A percentile compares a stretch with the other conserved stretches of the same genome.
phyloP scores from a whole-genome alignment of 495 filamentous ascomycete genomes.

The Penicillium coffeae region DNA sequence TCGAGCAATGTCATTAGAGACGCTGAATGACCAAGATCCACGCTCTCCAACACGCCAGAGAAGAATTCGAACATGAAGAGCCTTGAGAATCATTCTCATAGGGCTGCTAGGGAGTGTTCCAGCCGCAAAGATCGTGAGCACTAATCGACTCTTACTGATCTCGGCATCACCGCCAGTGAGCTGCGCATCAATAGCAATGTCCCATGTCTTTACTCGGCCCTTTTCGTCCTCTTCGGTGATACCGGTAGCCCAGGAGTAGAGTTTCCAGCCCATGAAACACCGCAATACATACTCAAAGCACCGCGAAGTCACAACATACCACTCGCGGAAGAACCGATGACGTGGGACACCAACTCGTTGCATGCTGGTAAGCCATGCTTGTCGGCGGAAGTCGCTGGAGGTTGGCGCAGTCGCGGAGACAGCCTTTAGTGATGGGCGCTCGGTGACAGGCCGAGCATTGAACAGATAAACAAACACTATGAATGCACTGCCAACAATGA shows the following conservation, averaged over 20 bases:
- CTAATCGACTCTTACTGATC: conserved; percentile 80
- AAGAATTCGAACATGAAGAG: conserved; percentile 83
- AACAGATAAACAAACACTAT: conserved; percentile 68
- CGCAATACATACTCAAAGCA: conserved; percentile 76
- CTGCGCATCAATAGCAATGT: conserved; percentile 91
- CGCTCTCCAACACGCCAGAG: conserved; percentile 72
- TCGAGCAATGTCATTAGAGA: conserved; percentile 62
- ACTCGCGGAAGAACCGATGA: conserved; percentile 79
- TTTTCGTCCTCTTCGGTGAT: conserved; percentile 81
- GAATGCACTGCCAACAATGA: conserved; percentile 63
- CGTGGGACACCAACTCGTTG: conserved; percentile 93
- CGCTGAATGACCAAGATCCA: conserved; percentile 54
- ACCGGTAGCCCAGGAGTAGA: conserved; percentile 74
- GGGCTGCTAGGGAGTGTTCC: conserved; percentile 84
- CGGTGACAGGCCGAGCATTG: conserved; percentile 45
- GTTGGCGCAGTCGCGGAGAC: conserved; percentile 56
- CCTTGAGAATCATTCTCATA: conserved; percentile 83
- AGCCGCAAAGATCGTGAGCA: conserved; percentile 83
- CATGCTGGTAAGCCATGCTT: conserved; percentile 92
- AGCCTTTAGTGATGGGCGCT: conserved; percentile 23
- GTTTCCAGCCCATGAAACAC: conserved; percentile 68
- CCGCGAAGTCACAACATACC: conserved; percentile 74
- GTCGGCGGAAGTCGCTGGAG: conserved; percentile 77
- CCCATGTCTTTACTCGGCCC: conserved; percentile 87
- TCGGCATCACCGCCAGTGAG: conserved; percentile 90